Evolutionary conservation across 768 basidiomycete species (phyloP), one percentile per base, ranked within the genome.

Genomic region (Mycena vulgaris): DNA sequence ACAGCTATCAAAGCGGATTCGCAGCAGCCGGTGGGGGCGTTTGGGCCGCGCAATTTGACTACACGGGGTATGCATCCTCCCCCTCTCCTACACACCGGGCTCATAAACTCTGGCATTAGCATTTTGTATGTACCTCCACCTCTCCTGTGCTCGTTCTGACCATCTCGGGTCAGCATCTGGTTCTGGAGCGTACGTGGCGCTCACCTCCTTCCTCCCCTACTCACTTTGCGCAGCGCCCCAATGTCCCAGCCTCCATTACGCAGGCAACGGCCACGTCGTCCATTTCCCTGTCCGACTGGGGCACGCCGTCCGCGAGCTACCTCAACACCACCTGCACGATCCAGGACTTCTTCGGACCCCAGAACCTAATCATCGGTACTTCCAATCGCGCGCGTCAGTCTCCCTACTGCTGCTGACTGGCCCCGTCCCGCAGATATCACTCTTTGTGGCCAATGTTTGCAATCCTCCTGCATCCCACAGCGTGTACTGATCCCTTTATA

Each of bases 1-100:
- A 87, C 33, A 93, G 91, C 63, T 95, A 87, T 70, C 93, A 92
- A 16, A 80, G 83, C 8, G 90, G 85, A 0, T 96, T 96, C 75
- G 89, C 91, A 7, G 79, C 81, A 16, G 87, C 86, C 11, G 91
- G 91, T 21, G 95, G 95, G 28, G 95, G 95, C 17, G 89, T 93
- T 16, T 96, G 86, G 72, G 93, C 93, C 7, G 86, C 91, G 3
- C 93, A 94, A 76, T 88, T 94, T 72, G 93, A 92, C 47, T 80
- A 80, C 27, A 73, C 82, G 37, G 85, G 85, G 71, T 73, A 33
- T 16, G 60, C 5, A 21, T 33, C 23, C 37, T 45, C 48, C 28
- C 28, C 45, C 27, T 17, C 45, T 33, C 45, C n/a, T 53, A 23
- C 28, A 47, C 42, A 35, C 37, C 28, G 19, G 33, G 13, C 63